Evolutionary conservation across 225 moss, liverwort and hornwort species (phyloP).

Genomic region (Pseudisothecium myosuroides): DNA sequence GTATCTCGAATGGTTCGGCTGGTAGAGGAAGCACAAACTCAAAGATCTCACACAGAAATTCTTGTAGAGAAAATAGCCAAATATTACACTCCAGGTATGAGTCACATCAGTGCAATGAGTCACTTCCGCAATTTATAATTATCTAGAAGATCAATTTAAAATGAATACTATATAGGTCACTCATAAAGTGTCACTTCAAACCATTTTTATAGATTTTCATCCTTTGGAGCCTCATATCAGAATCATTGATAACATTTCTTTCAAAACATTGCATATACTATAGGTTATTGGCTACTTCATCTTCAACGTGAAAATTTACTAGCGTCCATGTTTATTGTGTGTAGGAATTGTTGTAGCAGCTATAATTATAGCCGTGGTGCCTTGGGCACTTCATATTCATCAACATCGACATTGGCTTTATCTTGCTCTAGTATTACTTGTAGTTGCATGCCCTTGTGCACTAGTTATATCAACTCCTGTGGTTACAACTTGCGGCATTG

Average conservation of each 20-base stretch:
- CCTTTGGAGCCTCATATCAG: background rate
- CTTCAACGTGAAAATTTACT: background rate
- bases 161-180: background rate
- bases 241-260: background rate
- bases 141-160: background rate
- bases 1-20: conserved; percentile 32
- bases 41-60: conserved; percentile 31
- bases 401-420: conserved; percentile 36
- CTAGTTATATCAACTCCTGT: conserved; percentile 47
- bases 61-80: conserved; percentile 43
- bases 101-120: background rate
- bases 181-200: background rate
- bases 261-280: background rate
- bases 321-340: background rate
- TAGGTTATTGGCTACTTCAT: background rate
- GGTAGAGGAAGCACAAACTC: conserved; percentile 45
- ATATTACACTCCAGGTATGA: conserved; percentile 41
- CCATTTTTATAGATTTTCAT: background rate
- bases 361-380: conserved; percentile 30
- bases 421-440: conserved; percentile 45
- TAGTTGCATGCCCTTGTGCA: conserved; percentile 57
- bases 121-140: background rate
- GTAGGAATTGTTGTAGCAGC: conserved; percentile 35
- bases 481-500: conserved; percentile 46
- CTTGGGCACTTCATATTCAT: conserved; percentile 29